phyloP scores from a whole-genome alignment of 2,329 filamentous ascomycete genomes.

The Penicillium sp. region DNA sequence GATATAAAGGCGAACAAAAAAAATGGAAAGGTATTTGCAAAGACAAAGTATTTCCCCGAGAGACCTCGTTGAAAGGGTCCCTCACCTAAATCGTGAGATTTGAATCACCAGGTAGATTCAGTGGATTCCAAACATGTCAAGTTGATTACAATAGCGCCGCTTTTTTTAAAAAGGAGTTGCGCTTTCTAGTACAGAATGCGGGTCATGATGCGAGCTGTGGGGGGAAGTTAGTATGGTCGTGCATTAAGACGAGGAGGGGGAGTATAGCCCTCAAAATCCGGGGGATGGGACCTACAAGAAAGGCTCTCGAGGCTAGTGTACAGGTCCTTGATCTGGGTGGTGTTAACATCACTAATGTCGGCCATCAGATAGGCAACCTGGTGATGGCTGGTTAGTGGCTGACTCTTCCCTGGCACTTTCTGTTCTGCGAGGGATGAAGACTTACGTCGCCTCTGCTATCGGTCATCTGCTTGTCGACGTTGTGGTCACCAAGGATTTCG shows the following conservation, averaged over 20 bases:
- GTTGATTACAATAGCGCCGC: slow-evolving; percentile 25
- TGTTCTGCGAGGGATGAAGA: slow-evolving; percentile 2
- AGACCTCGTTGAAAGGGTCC: slow-evolving; percentile 27
- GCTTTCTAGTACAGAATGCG: slow-evolving; percentile 47
- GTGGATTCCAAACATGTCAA: slow-evolving; percentile 16
- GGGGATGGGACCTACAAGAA: slow-evolving; percentile 63
- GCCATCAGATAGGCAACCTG: slow-evolving; percentile 94
- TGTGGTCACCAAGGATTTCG: slow-evolving; percentile 90
- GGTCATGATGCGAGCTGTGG: slow-evolving; percentile 49
- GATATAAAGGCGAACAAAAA: neutral
- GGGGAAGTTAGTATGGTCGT: slow-evolving; percentile 14
- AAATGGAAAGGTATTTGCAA: slow-evolving; percentile 6
- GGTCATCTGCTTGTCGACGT: slow-evolving; percentile 98
- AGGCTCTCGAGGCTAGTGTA: slow-evolving; percentile 80
- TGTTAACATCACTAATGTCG: slow-evolving; percentile 85
- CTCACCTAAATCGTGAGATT: slow-evolving; percentile 9
- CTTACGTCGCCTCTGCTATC: slow-evolving; percentile 87
- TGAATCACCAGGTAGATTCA: slow-evolving; percentile 3
- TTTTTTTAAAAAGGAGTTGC: neutral
- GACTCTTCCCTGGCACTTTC: neutral
- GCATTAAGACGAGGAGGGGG: neutral
- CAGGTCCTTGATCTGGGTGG: slow-evolving; percentile 79
- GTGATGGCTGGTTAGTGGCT: slow-evolving; percentile 21
- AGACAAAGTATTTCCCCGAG: neutral
- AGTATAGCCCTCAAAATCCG: neutral